Base-by-base conservation (phyloP, 495 filamentous ascomycete genomes). In the Neurospora sp. region DNA sequence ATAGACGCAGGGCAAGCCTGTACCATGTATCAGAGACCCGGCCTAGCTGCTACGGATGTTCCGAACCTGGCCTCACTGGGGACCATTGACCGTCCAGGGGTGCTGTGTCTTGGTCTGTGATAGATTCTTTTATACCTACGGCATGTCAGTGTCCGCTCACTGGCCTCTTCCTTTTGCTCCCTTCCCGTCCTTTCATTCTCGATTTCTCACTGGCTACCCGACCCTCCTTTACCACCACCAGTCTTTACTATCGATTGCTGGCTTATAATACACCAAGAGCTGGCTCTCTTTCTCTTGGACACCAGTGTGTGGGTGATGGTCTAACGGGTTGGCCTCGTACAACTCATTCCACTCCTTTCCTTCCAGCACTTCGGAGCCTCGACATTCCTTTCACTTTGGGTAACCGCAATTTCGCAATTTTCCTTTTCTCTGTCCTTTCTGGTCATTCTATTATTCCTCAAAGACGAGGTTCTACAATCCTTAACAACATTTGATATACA, bases 191-290 rank as follows among this genome's bases (percentile, higher is more conserved):
- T 81, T 79, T 79, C 76, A 78, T 76, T 72, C 74, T 37, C 72
- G 77, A 79, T 78, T 76, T 78, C 78, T 78, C 79, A 76, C 77
- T 78, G 76, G 81, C 78, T 78, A 76, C 27, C 54, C 54, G 54
- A 75, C 77, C 82, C 77, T 76, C 76, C 78, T 79, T 66, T 78
- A 75, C 77, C 75, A 78, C 76, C 77, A 76, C 75, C 79, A 83
- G 84, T 86, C 83, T 73, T 81, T 86, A 84, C 80, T 85, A 86
- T 82, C 81, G 81, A 78, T 79, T 79, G 82, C 81, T 80, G 81
- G 81, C 85, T 81, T 85, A 85, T 84, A 85, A 84, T 80, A 85
- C 79, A 83, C 82, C 83, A 82, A 83, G 82, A 86, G 82, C 83
- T 84, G 84, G 83, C 82, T 84, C 83, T 84, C 81, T 82, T 84